These are phyloP conservation scores for Spinacia oleracea DNA, from an alignment of 179 eudicot genomes.

Conservation along the genomic window DNA sequence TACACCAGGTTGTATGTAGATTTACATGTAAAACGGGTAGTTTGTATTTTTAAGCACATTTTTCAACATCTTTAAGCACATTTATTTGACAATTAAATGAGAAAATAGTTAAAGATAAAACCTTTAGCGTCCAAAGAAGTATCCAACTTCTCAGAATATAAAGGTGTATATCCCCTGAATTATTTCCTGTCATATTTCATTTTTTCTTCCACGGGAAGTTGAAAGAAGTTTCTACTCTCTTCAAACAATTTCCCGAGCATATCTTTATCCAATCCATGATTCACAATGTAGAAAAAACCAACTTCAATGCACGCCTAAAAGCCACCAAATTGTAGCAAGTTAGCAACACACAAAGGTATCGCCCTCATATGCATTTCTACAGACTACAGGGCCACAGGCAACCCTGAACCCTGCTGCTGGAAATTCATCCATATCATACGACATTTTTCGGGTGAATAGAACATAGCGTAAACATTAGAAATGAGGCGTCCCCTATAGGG, in stretches of 20 bases:
- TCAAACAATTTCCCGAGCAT: slow-evolving; percentile 42
- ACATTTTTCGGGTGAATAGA: too few species aligned
- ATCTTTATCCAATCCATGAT: slow-evolving; percentile 67
- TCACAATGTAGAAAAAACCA: slow-evolving; percentile 80
- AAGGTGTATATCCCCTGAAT: slow-evolving; percentile 57
- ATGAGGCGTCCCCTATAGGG: too few species aligned
- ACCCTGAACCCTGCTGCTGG: too few species aligned
- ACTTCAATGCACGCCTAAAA: slow-evolving; percentile 63
- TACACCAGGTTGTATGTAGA: too few species aligned
- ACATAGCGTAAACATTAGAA: too few species aligned
- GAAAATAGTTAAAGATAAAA: slow-evolving; percentile 9
- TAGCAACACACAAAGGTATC: slow-evolving; percentile 5
- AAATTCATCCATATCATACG: too few species aligned
- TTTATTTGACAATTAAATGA: neutral
- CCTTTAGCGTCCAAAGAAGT: slow-evolving; percentile 44
- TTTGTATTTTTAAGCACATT: too few species aligned
- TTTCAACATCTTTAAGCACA: too few species aligned
- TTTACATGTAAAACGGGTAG: too few species aligned
- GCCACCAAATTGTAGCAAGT: neutral
- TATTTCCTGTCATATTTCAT: slow-evolving; percentile 50
- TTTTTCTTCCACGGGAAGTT: slow-evolving; percentile 62
- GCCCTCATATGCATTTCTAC: too few species aligned
- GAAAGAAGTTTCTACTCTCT: slow-evolving; percentile 58
- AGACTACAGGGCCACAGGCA: too few species aligned
- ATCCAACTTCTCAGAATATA: slow-evolving; percentile 69